Evolutionary conservation across 1,139 yeast species (phyloP).

Genomic region (Pichia terricola): DNA sequence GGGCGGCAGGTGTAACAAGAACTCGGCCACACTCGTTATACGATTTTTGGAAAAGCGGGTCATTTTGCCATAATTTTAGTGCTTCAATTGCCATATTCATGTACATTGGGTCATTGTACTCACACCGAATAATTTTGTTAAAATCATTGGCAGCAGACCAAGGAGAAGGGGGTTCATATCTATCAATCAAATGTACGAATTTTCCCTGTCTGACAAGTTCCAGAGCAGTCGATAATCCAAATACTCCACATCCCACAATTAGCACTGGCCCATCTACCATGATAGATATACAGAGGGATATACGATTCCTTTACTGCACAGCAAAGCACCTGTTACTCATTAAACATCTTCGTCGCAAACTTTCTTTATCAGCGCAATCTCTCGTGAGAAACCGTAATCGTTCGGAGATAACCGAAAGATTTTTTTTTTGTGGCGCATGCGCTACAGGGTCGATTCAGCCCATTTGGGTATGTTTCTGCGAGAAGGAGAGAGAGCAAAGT

Average conservation of each 20-base stretch:
- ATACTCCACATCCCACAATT: constrained; percentile 30
- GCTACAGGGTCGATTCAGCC: too few relatives aligned
- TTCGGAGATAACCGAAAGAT: too few relatives aligned
- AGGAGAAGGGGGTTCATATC: constrained; percentile 35
- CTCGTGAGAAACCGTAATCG: too few relatives aligned
- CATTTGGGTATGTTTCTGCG: too few relatives aligned
- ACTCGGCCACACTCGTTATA: constrained; percentile 31
- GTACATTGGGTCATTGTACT: constrained; percentile 30
- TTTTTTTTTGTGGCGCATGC: too few relatives aligned
- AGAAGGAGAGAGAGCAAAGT: too few relatives aligned
- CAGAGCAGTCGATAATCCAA: constrained; percentile 31
- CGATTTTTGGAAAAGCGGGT: constrained; percentile 26
- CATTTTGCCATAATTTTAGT: constrained; percentile 29
- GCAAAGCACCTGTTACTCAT: too few relatives aligned
- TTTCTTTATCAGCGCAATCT: too few relatives aligned
- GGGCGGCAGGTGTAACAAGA: constrained; percentile 18
- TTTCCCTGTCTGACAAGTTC: constrained; percentile 21
- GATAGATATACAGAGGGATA: too few relatives aligned
- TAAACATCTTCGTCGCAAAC: too few relatives aligned
- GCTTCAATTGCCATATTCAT: constrained; percentile 35
- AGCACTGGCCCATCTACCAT: constrained; percentile 11
- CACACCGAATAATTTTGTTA: constrained; percentile 39
- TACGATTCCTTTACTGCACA: too few relatives aligned
- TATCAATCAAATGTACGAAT: constrained; percentile 30
- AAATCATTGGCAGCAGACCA: constrained; percentile 41